Conservation (phyloP, 306 rosid genomes). For the Cicer bijugum region DNA sequence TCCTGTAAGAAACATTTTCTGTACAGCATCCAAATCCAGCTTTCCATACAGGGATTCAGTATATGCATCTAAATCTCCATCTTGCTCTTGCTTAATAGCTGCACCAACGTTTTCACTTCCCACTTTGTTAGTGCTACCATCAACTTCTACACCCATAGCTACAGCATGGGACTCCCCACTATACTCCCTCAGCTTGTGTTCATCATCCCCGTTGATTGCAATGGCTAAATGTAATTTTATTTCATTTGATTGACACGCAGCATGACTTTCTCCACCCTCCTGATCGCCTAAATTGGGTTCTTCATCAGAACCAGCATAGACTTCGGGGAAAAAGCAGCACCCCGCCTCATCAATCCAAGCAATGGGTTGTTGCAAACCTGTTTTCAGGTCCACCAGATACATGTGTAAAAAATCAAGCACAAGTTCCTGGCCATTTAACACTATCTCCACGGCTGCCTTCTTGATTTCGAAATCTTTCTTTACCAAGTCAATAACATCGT, state of each 20-base stretch:
- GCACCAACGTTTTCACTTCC: constrained; percentile 47
- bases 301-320: constrained; percentile 48
- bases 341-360: constrained; percentile 91
- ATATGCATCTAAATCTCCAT: constrained; percentile 41
- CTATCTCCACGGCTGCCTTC: constrained; percentile 68
- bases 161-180: constrained; percentile 74
- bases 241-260: constrained; percentile 50
- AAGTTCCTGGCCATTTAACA: constrained; percentile 56
- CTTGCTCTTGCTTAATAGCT: constrained; percentile 37
- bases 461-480: constrained; percentile 62
- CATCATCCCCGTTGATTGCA: constrained; percentile 61
- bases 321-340: constrained; percentile 84
- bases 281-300: constrained; percentile 33
- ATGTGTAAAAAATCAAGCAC: constrained; percentile 79
- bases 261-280: constrained; percentile 42
- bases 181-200: constrained; percentile 55
- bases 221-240: constrained; percentile 72
- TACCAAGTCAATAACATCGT: constrained; percentile 59
- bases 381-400: constrained; percentile 67
- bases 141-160: constrained; percentile 52
- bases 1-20: constrained; percentile 57
- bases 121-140: constrained; percentile 54
- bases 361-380: constrained; percentile 69
- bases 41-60: constrained; percentile 46
- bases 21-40: constrained; percentile 57